Conservation (phyloP, 2,329 filamentous ascomycete genomes). For the Didymella sp. region DNA sequence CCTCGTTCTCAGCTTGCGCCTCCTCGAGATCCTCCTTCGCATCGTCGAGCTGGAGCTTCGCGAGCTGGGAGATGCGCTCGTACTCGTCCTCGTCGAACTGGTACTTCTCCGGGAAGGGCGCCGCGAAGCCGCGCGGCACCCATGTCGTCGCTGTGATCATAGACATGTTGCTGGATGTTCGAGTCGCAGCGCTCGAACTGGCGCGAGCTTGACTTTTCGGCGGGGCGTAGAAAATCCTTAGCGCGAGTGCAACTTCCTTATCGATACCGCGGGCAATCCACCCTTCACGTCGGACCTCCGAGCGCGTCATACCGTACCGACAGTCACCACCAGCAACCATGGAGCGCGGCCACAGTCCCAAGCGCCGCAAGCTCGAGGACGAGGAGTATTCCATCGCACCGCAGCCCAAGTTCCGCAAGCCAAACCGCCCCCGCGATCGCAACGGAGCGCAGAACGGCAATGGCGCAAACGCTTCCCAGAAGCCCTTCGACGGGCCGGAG, state of each 20-base stretch:
- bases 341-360: slow-evolving; percentile 61
- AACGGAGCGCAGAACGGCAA: slow-evolving; percentile 35
- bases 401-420: slow-evolving; percentile 53
- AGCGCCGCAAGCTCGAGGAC: slow-evolving; percentile 71
- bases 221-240: slow-evolving; percentile 15
- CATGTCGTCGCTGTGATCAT: slow-evolving; percentile 62
- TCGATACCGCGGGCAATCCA: slow-evolving; percentile 23
- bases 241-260: slow-evolving; percentile 14
- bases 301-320: slow-evolving; percentile 12
- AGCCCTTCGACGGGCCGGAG: slow-evolving; percentile 68
- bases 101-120: slow-evolving; percentile 58
- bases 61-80: slow-evolving; percentile 58
- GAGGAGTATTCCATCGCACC: slow-evolving; percentile 65
- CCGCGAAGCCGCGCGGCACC: slow-evolving; percentile 60
- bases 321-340: slow-evolving; percentile 34
- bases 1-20: slow-evolving; percentile 62
- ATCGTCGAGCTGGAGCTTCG: slow-evolving; percentile 80
- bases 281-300: slow-evolving; percentile 31
- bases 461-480: slow-evolving; percentile 57
- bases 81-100: slow-evolving; percentile 61
- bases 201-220: slow-evolving; percentile 23
- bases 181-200: slow-evolving; percentile 4
- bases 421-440: slow-evolving; percentile 43
- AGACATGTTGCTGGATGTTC: slow-evolving; percentile 54
- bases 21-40: slow-evolving; percentile 75